phyloP scores from a whole-genome alignment of 441 rosid genomes.

The Erysimum pusillum region DNA sequence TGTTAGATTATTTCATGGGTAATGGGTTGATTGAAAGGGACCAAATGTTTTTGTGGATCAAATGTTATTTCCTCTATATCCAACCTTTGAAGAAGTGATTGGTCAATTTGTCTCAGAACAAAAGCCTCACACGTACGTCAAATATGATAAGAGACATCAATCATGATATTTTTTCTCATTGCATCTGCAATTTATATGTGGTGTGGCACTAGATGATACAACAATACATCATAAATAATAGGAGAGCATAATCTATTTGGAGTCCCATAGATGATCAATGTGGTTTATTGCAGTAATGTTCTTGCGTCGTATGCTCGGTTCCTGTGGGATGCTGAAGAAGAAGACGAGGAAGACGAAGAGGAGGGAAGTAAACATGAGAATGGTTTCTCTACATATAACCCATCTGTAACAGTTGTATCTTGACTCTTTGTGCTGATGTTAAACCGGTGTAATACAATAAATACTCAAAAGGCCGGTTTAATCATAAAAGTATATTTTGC shows the following conservation, averaged over 20 bases:
- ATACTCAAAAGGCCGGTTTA: slow-evolving; percentile 36
- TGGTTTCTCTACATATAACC: slow-evolving; percentile 41
- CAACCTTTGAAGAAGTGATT: slow-evolving; percentile 40
- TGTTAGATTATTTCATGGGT: slow-evolving; percentile 20
- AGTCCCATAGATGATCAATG: not conserved
- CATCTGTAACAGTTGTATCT: slow-evolving; percentile 51
- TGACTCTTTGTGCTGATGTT: slow-evolving; percentile 37
- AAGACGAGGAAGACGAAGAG: slow-evolving; percentile 49
- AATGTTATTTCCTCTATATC: slow-evolving; percentile 27
- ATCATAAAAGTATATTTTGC: slow-evolving; percentile 27
- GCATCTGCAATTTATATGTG: slow-evolving; percentile 27
- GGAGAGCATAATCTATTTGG: not conserved
- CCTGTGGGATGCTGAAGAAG: slow-evolving; percentile 71
- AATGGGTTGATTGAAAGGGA: slow-evolving; percentile 19
- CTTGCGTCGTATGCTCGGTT: slow-evolving; percentile 78
- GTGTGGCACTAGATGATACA: slow-evolving; percentile 14
- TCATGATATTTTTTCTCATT: not conserved
- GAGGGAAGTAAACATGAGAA: slow-evolving; percentile 37
- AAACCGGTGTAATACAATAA: slow-evolving; percentile 38
- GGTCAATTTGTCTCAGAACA: slow-evolving; percentile 29
- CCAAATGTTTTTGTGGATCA: slow-evolving; percentile 42
- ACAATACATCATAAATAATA: not conserved
- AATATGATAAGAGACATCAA: slow-evolving; percentile 34
- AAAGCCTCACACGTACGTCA: slow-evolving; percentile 26
- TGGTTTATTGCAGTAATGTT: slow-evolving; percentile 57